Base-by-base conservation (phyloP, 192 early-diverging fungal species). In the Phlyctochytrium bullatum region DNA sequence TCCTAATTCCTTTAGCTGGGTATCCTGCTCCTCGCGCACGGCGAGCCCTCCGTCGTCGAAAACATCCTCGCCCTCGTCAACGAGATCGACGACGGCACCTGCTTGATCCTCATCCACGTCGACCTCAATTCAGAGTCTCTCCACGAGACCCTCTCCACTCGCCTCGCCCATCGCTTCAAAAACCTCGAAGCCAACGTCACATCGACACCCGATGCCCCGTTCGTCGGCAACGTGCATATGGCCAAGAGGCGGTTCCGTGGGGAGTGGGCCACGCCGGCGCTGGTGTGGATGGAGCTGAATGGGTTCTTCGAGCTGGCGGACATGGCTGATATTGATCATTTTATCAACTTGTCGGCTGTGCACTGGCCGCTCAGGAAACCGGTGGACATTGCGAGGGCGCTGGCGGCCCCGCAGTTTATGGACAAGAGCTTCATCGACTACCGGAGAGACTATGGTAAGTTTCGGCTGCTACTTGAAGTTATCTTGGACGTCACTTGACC, bases 291-390 rank as follows among this genome's bases (percentile, higher is more conserved):
- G 53, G 78, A 83, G 51, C 40, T 83, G 40, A 61, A 52, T 34
- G 82, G 82, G 36, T 80, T 78, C 51, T 83, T 57, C 59, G 78
- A 78, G 67, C 67, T 83, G 27, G 33, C 74, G 66, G 82, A 83
- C 51, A 29, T 83, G 32, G 82, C 78, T 2, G 78, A 83, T 52
- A 80, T 78, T 78, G 78, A 83, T 36, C 76, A 71, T 75, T 61
- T 80, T 2, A 75, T 83, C 27, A 83, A 80, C 66, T 47, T 83
- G 6, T 64, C 58, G 32, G 72, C 70, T 24, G 61, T 67, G 34
- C 76, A 83, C 56, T 80, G 58, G 34, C 82, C 82, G 12, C 56
- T 83, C 35, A 56, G 69, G 36, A 68, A 54, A n/a, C 73, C 53
- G n/a, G 16, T 35, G 16, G 72, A 76, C n/a, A 83, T 83, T 24